Conservation (phyloP, 208 protist species). For the Angomonas deanei region DNA sequence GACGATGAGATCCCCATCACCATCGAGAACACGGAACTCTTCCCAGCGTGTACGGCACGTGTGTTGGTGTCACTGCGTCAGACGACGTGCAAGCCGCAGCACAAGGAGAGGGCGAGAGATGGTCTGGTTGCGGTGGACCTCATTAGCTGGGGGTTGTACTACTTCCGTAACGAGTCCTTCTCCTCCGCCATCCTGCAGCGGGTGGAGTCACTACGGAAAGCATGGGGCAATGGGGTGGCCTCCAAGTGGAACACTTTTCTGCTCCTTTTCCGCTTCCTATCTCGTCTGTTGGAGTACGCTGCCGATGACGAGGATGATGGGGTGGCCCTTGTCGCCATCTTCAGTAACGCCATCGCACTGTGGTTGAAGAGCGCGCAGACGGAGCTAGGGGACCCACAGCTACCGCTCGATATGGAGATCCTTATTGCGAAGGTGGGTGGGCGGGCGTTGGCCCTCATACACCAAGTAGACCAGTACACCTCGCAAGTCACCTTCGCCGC, state of each 20-base stretch:
- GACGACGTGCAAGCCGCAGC: background rate
- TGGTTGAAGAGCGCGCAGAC: background rate
- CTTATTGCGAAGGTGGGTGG: slow-evolving; percentile 30
- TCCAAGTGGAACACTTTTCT: background rate
- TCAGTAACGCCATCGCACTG: background rate
- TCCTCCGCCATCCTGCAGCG: slow-evolving; percentile 11
- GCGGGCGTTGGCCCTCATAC: slow-evolving; percentile 9
- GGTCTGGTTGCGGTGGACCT: slow-evolving; percentile 10
- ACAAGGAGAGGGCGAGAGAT: background rate
- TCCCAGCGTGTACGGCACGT: slow-evolving; percentile 6
- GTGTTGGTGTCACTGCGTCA: background rate
- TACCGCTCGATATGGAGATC: slow-evolving; percentile 24
- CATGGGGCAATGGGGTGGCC: background rate
- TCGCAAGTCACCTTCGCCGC: slow-evolving; percentile 12
- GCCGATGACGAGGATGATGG: background rate
- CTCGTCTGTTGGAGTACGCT: background rate
- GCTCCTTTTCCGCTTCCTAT: background rate
- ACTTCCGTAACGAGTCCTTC: slow-evolving; percentile 16
- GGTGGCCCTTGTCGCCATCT: background rate
- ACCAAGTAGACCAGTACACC: slow-evolving; percentile 27
- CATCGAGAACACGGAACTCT: slow-evolving; percentile 12
- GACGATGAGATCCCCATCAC: slow-evolving; percentile 11
- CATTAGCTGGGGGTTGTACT: slow-evolving; percentile 9
- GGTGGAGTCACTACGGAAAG: background rate
- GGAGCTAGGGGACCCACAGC: background rate